phyloP scores from a whole-genome alignment of 306 rosid species.

The Bauhinia variegata region DNA sequence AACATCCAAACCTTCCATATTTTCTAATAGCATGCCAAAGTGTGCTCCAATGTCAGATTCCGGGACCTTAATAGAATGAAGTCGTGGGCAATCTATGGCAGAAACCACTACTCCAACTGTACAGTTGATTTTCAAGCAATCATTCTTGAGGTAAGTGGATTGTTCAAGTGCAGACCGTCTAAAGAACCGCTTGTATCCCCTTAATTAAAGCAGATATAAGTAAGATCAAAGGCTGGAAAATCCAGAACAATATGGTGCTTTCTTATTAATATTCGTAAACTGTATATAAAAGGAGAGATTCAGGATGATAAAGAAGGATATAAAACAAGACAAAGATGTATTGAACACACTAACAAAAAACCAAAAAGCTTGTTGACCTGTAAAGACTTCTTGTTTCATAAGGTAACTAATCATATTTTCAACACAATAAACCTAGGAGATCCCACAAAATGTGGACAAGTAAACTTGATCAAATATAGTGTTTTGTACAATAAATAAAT shows the following conservation, averaged over 20 bases:
- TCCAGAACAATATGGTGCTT: slow-evolving; percentile 7
- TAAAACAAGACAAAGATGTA: not conserved
- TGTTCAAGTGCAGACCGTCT: slow-evolving; percentile 70
- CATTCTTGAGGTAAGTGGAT: slow-evolving; percentile 76
- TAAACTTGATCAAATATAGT: slow-evolving; percentile 4
- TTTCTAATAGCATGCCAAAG: slow-evolving; percentile 68
- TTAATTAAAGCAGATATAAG: slow-evolving; percentile 29
- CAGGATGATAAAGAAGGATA: not conserved
- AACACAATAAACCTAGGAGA: slow-evolving; percentile 2
- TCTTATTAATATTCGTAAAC: slow-evolving; percentile 2
- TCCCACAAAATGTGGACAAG: slow-evolving; percentile 14
- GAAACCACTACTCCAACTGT: slow-evolving; percentile 93
- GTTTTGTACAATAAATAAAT: not conserved
- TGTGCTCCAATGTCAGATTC: slow-evolving; percentile 79
- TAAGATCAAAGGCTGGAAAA: slow-evolving; percentile 19
- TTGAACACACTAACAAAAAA: not conserved
- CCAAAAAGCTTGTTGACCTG: not conserved
- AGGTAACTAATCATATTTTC: not conserved
- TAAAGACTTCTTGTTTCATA: slow-evolving; percentile 18
- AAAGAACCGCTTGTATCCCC: slow-evolving; percentile 91
- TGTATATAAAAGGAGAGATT: not conserved
- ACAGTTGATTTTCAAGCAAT: slow-evolving; percentile 84
- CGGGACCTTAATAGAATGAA: slow-evolving; percentile 65
- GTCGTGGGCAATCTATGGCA: slow-evolving; percentile 62
- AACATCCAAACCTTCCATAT: slow-evolving; percentile 81